A percentile compares a stretch with the other conserved stretches of the same genome.
Evolutionary conservation across 2,329 filamentous ascomycete genomes (phyloP).

Genomic region (Colletotrichum lindemuthianum): DNA sequence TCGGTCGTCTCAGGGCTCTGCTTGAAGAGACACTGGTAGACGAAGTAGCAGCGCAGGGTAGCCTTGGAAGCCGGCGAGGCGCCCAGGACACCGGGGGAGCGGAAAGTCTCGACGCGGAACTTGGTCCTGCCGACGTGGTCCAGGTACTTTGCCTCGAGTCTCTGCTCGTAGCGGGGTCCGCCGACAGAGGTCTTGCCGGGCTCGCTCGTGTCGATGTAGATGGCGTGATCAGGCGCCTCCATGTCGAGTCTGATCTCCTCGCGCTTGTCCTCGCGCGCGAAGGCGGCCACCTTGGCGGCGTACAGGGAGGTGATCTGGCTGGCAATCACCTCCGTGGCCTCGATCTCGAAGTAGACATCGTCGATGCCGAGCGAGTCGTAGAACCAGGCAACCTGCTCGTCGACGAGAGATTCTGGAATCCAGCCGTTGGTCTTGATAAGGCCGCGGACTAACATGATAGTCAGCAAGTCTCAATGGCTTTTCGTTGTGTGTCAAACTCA

Average conservation of each 20-base stretch:
- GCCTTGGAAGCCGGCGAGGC: conserved; percentile 74
- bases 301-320: conserved; percentile 97
- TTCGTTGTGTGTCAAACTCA: conserved; percentile 49
- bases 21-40: conserved; percentile 95
- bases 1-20: conserved; percentile 76
- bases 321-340: conserved; percentile 85
- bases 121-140: conserved; percentile 78
- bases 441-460: conserved; percentile 74
- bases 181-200: conserved; percentile 80
- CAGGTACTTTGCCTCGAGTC: conserved; percentile 95
- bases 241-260: conserved; percentile 96
- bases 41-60: conserved; percentile 96
- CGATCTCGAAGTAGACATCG: conserved; percentile 97
- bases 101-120: conserved; percentile 97
- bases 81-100: conserved; percentile 84
- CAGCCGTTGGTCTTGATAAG: conserved; percentile 82
- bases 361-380: conserved; percentile 98
- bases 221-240: conserved; percentile 92
- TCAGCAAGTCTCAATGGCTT: conserved; percentile 5
- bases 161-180: conserved; percentile 92
- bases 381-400: conserved; percentile 93
- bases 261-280: conserved; percentile 90
- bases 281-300: conserved; percentile 94
- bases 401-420: conserved; percentile 84
- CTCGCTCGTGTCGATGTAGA: conserved; percentile 97